Percentiles rank a stretch among this genome's conserved stretches.
Conservation (phyloP, 345 rosid genomes). For the Syzygium aqueum region DNA sequence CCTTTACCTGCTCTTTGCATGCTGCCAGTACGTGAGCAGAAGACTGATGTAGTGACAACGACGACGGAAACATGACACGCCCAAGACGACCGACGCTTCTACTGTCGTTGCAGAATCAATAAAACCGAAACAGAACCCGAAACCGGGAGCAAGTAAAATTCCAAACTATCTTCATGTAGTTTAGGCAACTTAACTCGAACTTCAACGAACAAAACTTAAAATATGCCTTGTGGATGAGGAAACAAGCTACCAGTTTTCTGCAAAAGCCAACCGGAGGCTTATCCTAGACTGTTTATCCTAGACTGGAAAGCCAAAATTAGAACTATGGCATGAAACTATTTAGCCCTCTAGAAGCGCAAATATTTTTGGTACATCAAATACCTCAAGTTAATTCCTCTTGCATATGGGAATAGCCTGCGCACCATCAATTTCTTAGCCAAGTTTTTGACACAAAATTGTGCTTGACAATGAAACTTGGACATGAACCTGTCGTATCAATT, state of each 20-base stretch:
- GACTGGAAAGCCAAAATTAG: not conserved
- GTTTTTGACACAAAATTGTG: not conserved
- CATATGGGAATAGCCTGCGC: not conserved
- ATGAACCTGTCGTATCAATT: not conserved
- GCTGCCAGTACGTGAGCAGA: not conserved
- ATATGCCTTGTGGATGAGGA: not conserved
- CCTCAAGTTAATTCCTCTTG: not conserved
- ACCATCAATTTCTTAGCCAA: not conserved
- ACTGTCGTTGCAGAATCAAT: not conserved
- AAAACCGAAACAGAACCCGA: not conserved
- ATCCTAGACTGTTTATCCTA: not conserved
- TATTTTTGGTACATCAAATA: not conserved
- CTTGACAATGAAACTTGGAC: not conserved
- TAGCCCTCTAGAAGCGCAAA: not conserved
- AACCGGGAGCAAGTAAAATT: not conserved
- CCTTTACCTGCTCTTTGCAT: not conserved
- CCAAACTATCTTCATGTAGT: too few relatives aligned
- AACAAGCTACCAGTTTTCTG: not conserved
- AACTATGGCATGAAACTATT: not conserved
- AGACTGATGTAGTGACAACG: not conserved
- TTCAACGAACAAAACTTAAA: not conserved
- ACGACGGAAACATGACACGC: not conserved
- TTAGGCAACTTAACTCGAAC: not conserved
- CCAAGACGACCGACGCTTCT: not conserved
- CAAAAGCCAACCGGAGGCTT: not conserved